Evolutionary conservation across 164 flowering plant genomes (phyloP).

Genomic region (Sextonia rubra): DNA sequence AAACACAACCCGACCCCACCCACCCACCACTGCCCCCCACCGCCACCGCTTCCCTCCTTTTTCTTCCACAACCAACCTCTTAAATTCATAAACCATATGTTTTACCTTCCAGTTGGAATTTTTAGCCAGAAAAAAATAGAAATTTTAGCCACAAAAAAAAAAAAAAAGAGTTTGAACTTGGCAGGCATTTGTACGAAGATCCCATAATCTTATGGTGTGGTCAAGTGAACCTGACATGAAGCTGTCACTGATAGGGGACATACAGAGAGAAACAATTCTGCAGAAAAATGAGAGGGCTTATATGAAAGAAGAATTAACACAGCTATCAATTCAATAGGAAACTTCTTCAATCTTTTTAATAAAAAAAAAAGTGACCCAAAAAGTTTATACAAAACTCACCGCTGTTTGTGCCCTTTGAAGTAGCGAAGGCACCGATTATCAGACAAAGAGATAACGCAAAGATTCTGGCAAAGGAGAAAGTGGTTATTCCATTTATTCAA

Average conservation of each 20-base stretch:
- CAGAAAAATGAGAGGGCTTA: slow-evolving; percentile 8
- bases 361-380: neutral
- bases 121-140: neutral
- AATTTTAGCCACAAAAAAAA: no score
- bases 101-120: neutral
- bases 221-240: slow-evolving; percentile 99
- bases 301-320: slow-evolving; percentile 4
- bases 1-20: no score
- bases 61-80: no score
- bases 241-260: slow-evolving; percentile 97
- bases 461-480: slow-evolving; percentile 53
- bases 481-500: slow-evolving; percentile 1
- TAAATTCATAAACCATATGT: no score
- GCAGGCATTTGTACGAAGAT: slow-evolving; percentile 97
- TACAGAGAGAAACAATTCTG: slow-evolving; percentile 92
- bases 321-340: neutral
- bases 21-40: no score
- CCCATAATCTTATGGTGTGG: slow-evolving; percentile 93
- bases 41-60: no score
- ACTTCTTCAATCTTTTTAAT: no score
- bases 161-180: slow-evolving; percentile 69
- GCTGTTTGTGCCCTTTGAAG: slow-evolving; percentile 94
- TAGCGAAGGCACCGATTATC: slow-evolving; percentile 96
- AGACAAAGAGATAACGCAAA: slow-evolving; percentile 87
- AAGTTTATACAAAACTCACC: slow-evolving; percentile 35